Conservation (phyloP, 1,139 yeast genomes). For the Lodderomyces beijingensis region DNA sequence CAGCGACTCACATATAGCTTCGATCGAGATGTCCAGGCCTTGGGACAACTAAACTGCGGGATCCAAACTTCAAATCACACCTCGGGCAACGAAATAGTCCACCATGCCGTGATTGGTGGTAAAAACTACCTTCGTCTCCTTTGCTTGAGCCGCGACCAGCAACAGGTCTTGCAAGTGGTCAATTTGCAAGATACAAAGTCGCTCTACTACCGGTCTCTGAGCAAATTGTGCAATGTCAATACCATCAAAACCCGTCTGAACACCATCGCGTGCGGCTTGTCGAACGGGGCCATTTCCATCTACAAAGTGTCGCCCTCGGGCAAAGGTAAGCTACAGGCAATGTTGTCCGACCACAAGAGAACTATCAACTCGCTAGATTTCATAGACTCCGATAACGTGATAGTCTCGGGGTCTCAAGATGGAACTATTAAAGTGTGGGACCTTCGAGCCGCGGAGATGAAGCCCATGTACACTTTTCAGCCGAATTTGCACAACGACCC, state of each 20-base stretch:
- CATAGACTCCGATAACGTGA: slow-evolving; percentile 47
- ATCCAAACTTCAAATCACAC: slow-evolving; percentile 8
- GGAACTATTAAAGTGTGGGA: slow-evolving; percentile 91
- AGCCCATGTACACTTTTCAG: slow-evolving; percentile 42
- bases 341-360: slow-evolving; percentile 68
- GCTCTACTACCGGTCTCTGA: slow-evolving; percentile 36
- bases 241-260: slow-evolving; percentile 35
- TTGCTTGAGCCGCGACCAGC: slow-evolving; percentile 39
- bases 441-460: slow-evolving; percentile 48
- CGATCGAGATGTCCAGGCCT: slow-evolving; percentile 26
- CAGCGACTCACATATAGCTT: slow-evolving; percentile 21
- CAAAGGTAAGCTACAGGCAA: slow-evolving; percentile 36
- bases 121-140: slow-evolving; percentile 52
- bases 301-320: slow-evolving; percentile 35
- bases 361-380: slow-evolving; percentile 81
- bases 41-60: slow-evolving; percentile 23
- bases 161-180: slow-evolving; percentile 33
- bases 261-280: slow-evolving; percentile 40
- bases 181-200: slow-evolving; percentile 44
- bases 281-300: slow-evolving; percentile 34
- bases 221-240: slow-evolving; percentile 38
- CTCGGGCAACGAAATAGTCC: slow-evolving; percentile 11
- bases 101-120: slow-evolving; percentile 54
- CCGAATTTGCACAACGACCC: slow-evolving; percentile 60
- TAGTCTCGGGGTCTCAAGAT: slow-evolving; percentile 88